A percentile compares a stretch with the other conserved stretches of the same genome.
These are phyloP conservation scores for Rhodotorula sp. DNA, from an alignment of 1,284 basidiomycete species.

Conservation along the genomic window DNA sequence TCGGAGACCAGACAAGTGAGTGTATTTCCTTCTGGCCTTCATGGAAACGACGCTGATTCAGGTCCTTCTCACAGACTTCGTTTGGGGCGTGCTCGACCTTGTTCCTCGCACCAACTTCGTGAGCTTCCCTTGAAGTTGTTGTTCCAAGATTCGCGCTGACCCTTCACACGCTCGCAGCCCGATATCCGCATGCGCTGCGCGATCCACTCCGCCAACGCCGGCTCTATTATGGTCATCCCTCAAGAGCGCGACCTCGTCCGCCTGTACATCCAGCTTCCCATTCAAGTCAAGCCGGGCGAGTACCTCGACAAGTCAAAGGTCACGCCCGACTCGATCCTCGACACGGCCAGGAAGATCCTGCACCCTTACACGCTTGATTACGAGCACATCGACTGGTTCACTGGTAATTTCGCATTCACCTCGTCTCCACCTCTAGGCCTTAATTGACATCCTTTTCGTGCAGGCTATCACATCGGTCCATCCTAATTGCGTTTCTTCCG, in stretches of 20 bases:
- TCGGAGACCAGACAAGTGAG: conserved; percentile 58
- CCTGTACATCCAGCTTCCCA: conserved; percentile 70
- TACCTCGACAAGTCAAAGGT: conserved; percentile 64
- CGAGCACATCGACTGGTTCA: conserved; percentile 73
- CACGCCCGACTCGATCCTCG: conserved; percentile 62
- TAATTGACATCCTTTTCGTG: neutral
- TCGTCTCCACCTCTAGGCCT: neutral
- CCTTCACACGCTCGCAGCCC: conserved; percentile 51
- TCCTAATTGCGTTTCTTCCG: neutral
- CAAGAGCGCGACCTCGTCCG: conserved; percentile 64
- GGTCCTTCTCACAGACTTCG: conserved; percentile 55
- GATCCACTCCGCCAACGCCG: conserved; percentile 64
- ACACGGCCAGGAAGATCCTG: conserved; percentile 64
- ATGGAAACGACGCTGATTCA: too few relatives aligned
- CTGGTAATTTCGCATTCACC: conserved; percentile 3
- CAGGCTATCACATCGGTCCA: conserved; percentile 61
- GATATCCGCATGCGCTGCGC: conserved; percentile 71
- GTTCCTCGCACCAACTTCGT: conserved; percentile 66
- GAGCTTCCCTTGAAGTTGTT: neutral
- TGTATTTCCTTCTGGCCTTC: neutral
- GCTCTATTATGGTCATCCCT: conserved; percentile 67
- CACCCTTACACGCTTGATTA: conserved; percentile 65
- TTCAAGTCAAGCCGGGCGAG: conserved; percentile 44
- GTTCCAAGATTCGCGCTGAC: neutral
- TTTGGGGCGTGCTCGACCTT: conserved; percentile 76